phyloP scores from a whole-genome alignment of 148 eudicot genomes.

The Fagopyrum esculentum region DNA sequence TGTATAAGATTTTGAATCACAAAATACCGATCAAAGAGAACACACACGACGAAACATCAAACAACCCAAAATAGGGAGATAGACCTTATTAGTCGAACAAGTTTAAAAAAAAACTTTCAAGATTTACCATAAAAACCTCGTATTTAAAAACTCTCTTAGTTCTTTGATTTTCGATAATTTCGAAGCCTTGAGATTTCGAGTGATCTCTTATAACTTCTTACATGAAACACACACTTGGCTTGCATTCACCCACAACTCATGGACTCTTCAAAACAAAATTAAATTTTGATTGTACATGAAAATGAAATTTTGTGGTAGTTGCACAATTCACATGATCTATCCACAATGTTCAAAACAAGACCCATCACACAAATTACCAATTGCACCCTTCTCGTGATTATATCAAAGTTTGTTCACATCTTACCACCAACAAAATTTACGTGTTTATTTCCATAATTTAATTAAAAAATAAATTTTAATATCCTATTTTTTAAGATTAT shows the following conservation, averaged over 20 bases:
- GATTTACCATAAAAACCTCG: no score
- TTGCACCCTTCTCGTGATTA: background rate
- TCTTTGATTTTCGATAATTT: no score
- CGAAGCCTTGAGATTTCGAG: no score
- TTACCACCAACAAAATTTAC: background rate
- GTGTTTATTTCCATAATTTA: background rate
- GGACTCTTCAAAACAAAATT: background rate
- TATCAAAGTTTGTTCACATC: background rate
- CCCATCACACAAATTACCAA: background rate
- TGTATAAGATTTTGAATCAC: no score
- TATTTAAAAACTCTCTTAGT: no score
- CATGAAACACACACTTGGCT: background rate
- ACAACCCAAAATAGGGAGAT: no score
- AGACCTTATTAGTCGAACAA: no score
- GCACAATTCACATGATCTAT: conserved; percentile 1
- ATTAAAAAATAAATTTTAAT: no score
- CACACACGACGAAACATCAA: no score
- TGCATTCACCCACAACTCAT: background rate
- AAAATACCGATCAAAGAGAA: no score
- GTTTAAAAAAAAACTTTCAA: no score
- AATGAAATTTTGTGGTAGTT: background rate
- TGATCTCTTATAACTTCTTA: background rate
- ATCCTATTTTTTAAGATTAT: no score
- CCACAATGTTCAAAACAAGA: background rate
- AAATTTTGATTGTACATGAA: background rate